Conservation (phyloP, 2,329 filamentous ascomycete genomes). For the Trichoderma simmonsii region DNA sequence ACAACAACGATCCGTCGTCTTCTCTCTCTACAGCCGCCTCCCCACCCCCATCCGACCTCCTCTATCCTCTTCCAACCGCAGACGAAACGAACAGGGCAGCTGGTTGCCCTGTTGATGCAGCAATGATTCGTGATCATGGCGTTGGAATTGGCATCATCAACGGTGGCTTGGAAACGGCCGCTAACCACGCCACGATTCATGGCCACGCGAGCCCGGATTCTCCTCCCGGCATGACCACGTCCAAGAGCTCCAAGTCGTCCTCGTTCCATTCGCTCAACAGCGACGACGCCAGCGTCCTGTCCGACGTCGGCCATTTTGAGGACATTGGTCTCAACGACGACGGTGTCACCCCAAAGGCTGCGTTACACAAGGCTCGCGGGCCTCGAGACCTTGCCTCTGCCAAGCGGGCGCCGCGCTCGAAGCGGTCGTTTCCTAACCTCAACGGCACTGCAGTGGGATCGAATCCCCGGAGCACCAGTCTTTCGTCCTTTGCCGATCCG, state of each 20-base stretch:
- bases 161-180: conserved; percentile 7
- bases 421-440: conserved; percentile 45
- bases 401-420: conserved; percentile 32
- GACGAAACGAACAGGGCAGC: background rate
- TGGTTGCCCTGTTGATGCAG: conserved; percentile 20
- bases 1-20: background rate
- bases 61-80: background rate
- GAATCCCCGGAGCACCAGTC: conserved; percentile 52
- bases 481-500: conserved; percentile 37
- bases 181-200: background rate
- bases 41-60: background rate
- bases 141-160: conserved; percentile 24
- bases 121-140: conserved; percentile 34
- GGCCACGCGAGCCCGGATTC: conserved; percentile 35
- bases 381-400: conserved; percentile 32
- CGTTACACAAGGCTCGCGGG: conserved; percentile 41
- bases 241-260: conserved; percentile 87
- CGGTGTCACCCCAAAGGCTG: conserved; percentile 48
- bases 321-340: conserved; percentile 82
- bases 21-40: background rate
- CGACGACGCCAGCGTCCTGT: conserved; percentile 66
- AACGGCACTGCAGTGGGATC: conserved; percentile 43
- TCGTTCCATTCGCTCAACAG: conserved; percentile 79
- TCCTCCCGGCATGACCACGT: conserved; percentile 65
- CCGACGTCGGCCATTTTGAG: conserved; percentile 82